phyloP scores from a whole-genome alignment of 495 filamentous ascomycete species.

The Lentithecium fluviatile region DNA sequence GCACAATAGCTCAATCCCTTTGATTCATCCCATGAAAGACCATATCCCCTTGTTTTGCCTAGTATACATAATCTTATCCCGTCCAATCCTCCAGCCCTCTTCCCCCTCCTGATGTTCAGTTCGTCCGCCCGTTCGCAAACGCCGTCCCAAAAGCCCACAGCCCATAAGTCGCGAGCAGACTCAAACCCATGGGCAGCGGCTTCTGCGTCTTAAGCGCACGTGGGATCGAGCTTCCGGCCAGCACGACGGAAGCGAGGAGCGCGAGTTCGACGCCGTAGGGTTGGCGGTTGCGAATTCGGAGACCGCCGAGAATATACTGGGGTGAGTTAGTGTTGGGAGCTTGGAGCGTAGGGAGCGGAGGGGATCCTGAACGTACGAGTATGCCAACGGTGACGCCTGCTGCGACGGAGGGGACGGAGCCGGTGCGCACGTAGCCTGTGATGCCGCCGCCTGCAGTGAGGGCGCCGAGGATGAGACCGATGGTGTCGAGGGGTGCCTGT shows the following conservation, averaged over 20 bases:
- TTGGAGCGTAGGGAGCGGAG: constrained; percentile 2
- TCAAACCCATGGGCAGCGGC: constrained; percentile 72
- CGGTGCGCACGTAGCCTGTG: constrained; percentile 76
- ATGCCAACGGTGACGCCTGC: constrained; percentile 80
- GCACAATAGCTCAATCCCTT: too few species aligned
- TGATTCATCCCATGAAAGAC: too few species aligned
- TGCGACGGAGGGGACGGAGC: constrained; percentile 78
- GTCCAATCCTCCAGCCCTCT: not conserved
- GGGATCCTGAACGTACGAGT: constrained; percentile 46
- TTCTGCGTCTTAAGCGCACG: constrained; percentile 75
- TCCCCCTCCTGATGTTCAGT: not conserved
- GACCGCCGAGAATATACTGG: constrained; percentile 67
- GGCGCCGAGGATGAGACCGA: constrained; percentile 73
- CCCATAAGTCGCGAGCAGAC: constrained; percentile 60
- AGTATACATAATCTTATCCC: not conserved
- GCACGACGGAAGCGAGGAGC: constrained; percentile 69
- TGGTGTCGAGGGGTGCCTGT: constrained; percentile 46
- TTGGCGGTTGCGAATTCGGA: constrained; percentile 58
- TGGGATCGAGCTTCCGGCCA: constrained; percentile 80
- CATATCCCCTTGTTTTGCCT: not conserved
- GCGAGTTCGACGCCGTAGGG: constrained; percentile 49
- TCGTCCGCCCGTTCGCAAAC: constrained; percentile 33
- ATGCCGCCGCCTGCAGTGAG: constrained; percentile 84
- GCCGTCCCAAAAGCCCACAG: constrained; percentile 61
- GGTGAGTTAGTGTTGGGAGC: not conserved